These are phyloP conservation scores for Inosperma sp. DNA, from an alignment of 768 basidiomycete species.

Conservation along the genomic window DNA sequence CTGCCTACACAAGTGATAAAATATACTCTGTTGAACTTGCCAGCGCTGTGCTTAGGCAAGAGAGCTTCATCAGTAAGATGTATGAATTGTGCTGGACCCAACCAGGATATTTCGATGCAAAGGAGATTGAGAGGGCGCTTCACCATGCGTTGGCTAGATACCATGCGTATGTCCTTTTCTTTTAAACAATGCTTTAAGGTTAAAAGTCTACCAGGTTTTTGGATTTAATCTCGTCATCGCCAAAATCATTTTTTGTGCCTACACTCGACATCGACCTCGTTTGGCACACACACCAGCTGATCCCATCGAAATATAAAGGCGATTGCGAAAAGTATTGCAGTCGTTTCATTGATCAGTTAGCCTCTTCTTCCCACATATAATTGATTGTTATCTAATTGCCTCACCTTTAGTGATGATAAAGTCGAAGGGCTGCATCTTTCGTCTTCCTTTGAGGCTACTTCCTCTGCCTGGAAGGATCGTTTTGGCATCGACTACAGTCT, in stretches of 20 bases:
- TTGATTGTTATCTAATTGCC: background rate
- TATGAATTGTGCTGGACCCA: constrained; percentile 46
- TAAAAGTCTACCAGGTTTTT: constrained; percentile 38
- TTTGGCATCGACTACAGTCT: background rate
- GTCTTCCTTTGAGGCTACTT: constrained; percentile 19
- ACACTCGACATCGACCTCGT: constrained; percentile 67
- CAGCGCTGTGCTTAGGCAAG: constrained; percentile 55
- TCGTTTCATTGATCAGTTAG: constrained; percentile 51
- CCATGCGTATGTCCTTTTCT: constrained; percentile 40
- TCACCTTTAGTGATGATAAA: constrained; percentile 34
- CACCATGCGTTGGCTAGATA: too few species aligned
- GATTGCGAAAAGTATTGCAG: constrained; percentile 41
- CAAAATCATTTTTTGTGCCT: constrained; percentile 44
- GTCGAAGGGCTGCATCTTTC: constrained; percentile 17
- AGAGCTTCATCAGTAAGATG: too few species aligned
- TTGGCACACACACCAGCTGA: too few species aligned
- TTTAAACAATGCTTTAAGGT: background rate
- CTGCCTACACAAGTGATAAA: constrained; percentile 47
- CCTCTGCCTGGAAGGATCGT: constrained; percentile 17
- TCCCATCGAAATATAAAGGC: constrained; percentile 36
- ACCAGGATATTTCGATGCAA: constrained; percentile 34
- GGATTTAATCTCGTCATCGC: constrained; percentile 43
- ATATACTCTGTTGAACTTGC: constrained; percentile 54
- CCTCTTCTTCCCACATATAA: background rate
- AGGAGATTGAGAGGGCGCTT: constrained; percentile 35